Evolutionary conservation across 768 basidiomycete species (phyloP).

Genomic region (Mrakia frigida): DNA sequence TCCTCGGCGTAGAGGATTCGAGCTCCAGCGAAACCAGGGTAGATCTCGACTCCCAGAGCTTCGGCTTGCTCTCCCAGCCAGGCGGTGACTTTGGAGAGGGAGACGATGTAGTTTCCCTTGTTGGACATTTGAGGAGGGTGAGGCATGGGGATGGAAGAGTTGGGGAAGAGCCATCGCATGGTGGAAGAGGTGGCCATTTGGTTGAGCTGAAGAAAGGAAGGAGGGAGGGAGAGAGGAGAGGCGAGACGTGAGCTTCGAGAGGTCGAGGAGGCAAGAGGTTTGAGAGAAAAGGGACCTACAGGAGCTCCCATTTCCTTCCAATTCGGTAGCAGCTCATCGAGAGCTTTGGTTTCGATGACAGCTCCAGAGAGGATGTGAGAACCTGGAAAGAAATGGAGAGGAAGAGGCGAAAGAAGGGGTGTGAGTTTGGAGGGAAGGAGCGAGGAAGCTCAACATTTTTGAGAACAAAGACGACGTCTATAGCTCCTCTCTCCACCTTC

Average conservation of each 20-base stretch:
- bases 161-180: conserved; percentile 80
- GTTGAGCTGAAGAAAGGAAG: conserved; percentile 40
- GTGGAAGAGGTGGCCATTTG: conserved; percentile 69
- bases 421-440: background rate
- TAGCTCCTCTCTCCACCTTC: background rate
- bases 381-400: conserved; percentile 51
- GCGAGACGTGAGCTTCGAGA: background rate
- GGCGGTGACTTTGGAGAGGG: conserved; percentile 77
- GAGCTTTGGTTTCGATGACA: conserved; percentile 84
- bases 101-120: conserved; percentile 86
- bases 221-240: background rate
- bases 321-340: conserved; percentile 82
- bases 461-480: background rate
- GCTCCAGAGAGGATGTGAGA: conserved; percentile 94
- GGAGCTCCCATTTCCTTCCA: conserved; percentile 74
- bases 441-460: conserved; percentile 9
- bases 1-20: conserved; percentile 66
- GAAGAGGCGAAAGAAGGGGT: background rate
- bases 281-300: conserved; percentile 44
- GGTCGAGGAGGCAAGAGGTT: background rate
- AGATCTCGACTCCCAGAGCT: conserved; percentile 82
- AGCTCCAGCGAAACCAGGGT: conserved; percentile 94
- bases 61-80: conserved; percentile 88
- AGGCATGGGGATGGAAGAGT: conserved; percentile 68
- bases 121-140: conserved; percentile 98